Evolutionary conservation across 164 flowering plant genomes (phyloP), one percentile per base, ranked within the genome.

Genomic region (Tetracentron sinense): DNA sequence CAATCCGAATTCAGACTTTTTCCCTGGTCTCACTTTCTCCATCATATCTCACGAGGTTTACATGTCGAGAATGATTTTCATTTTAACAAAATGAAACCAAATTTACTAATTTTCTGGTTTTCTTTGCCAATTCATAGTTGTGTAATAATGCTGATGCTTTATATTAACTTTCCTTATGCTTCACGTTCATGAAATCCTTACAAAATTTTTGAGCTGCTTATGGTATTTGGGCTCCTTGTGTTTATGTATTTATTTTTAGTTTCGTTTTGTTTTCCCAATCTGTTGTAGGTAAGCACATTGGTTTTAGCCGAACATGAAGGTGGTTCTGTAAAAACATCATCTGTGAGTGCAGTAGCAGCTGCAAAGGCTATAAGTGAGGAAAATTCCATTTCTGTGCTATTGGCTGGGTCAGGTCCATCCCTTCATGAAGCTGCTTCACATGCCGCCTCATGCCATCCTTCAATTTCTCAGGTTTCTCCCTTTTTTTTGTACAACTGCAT

Each of bases 401-500:
- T 92, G 72, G 93, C 96, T 51, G 98, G 98, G 2, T 82, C 92
- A 1, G 96, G 98, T 63, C 72, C 88, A 68, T 81, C 90, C 35
- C 82, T 92, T 42, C 81, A 82, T 38, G 74, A 83, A 77, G 99
- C 96, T 66, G 99, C 93, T 66, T 53, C 72, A 6, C 83, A 76
- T 72, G 99, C 96, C 64, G 89, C 97, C 27, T 74, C 77, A 0
- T 76, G 77, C 51, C 92, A 82, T 67, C 89, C 97, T 68, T 81
- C 83, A 10, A 66, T 91, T 75, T 94, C 96, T 68, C 78, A 94
- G 88, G 98, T 83, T 47, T 4, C 16, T 59, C 49, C 42, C 6
- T 42, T 30, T 48, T 58, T 29, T 38, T 63, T 42, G 11, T 4
- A 30, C 30, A 1, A 42, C 29, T n/a, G 8, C 35, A 1, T 53